phyloP scores from a whole-genome alignment of 495 filamentous ascomycete genomes.

The Penicillium silybi region DNA sequence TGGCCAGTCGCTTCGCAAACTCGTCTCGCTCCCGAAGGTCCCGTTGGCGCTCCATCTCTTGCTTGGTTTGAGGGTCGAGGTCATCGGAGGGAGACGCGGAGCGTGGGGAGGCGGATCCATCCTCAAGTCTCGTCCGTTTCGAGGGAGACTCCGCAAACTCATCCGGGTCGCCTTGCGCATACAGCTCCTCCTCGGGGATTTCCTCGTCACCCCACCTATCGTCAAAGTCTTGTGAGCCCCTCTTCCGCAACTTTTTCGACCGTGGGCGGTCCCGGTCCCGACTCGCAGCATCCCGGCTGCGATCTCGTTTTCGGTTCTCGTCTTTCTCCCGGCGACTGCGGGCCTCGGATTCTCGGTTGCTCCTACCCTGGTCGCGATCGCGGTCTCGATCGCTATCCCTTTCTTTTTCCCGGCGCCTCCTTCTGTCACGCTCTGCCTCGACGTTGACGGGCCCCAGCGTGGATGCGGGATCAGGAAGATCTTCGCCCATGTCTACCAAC shows the following conservation, averaged over 20 bases:
- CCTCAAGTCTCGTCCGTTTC: slow-evolving; percentile 57
- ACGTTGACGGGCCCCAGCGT: slow-evolving; percentile 48
- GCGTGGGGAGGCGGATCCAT: slow-evolving; percentile 47
- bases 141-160: slow-evolving; percentile 51
- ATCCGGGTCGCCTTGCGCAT: slow-evolving; percentile 41
- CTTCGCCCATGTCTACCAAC: slow-evolving; percentile 80
- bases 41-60: slow-evolving; percentile 53
- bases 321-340: slow-evolving; percentile 31
- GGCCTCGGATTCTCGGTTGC: slow-evolving; percentile 13
- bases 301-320: slow-evolving; percentile 40
- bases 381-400: slow-evolving; percentile 34
- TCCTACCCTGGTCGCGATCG: slow-evolving; percentile 26
- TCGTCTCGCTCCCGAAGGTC: slow-evolving; percentile 71
- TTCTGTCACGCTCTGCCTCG: slow-evolving; percentile 45
- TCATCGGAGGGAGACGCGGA: slow-evolving; percentile 44
- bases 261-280: slow-evolving; percentile 49
- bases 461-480: slow-evolving; percentile 35
- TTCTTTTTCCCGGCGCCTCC: slow-evolving; percentile 46
- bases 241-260: slow-evolving; percentile 52
- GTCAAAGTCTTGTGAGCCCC: slow-evolving; percentile 57
- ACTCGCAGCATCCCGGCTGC: slow-evolving; percentile 39
- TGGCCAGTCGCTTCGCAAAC: slow-evolving; percentile 67
- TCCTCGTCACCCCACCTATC: slow-evolving; percentile 82
- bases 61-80: slow-evolving; percentile 54
- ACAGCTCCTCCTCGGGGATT: slow-evolving; percentile 38